phyloP scores from a whole-genome alignment of 345 rosid genomes.

The Murraya paniculata region DNA sequence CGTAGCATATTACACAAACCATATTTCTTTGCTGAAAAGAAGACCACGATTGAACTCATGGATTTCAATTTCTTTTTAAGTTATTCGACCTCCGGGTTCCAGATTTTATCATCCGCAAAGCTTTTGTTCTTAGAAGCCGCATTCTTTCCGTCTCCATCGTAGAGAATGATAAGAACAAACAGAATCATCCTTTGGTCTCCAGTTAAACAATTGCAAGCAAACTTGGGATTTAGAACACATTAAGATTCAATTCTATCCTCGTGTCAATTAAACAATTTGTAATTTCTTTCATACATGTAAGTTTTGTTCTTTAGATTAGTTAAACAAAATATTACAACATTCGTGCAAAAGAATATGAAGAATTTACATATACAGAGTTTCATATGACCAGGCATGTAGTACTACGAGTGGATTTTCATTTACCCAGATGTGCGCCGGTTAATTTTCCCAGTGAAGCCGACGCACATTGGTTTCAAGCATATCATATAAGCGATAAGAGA shows the following conservation, averaged over 20 bases:
- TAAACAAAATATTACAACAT: neutral
- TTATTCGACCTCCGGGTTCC: too few relatives aligned
- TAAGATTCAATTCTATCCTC: neutral
- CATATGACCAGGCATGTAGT: neutral
- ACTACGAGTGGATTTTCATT: neutral
- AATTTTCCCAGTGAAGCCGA: neutral
- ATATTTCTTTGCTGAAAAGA: too few relatives aligned
- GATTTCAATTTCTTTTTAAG: too few relatives aligned
- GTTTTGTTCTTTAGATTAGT: neutral
- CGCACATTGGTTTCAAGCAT: neutral
- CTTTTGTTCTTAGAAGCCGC: too few relatives aligned
- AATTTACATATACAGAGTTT: neutral
- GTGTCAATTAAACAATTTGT: neutral
- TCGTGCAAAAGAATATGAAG: neutral
- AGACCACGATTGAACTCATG: too few relatives aligned
- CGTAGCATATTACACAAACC: too few relatives aligned
- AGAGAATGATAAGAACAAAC: too few relatives aligned
- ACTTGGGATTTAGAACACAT: neutral
- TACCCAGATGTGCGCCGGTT: neutral
- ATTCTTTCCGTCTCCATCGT: too few relatives aligned
- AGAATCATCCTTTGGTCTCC: neutral
- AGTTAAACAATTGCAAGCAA: neutral
- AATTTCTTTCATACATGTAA: neutral
- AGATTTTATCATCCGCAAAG: too few relatives aligned
- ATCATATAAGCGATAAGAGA: neutral